A percentile compares a stretch with the other conserved stretches of the same genome.
These are phyloP conservation scores for Clarireedia paspali DNA, from an alignment of 2,329 filamentous ascomycete species.

Conservation along the genomic window DNA sequence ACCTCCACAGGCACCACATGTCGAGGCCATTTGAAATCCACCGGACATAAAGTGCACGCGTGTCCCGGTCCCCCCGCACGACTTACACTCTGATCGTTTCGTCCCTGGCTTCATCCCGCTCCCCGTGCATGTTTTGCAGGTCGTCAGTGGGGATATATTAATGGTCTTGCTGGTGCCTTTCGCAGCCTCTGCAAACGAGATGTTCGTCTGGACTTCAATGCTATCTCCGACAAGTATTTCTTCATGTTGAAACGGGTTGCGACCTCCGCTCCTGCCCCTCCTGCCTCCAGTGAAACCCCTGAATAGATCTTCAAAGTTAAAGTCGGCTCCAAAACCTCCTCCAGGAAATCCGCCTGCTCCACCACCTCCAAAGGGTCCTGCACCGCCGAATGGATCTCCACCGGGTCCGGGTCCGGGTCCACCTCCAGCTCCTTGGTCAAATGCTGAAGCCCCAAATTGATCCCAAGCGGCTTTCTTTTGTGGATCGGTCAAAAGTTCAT, in stretches of 20 bases:
- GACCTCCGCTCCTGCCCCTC: constrained; percentile 38
- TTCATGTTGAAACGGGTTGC: constrained; percentile 67
- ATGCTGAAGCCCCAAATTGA: constrained; percentile 80
- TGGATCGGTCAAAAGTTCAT: constrained; percentile 86
- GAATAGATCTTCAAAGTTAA: constrained; percentile 96
- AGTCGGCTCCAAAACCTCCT: constrained; percentile 66
- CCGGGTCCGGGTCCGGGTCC: constrained; percentile 49
- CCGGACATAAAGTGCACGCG: constrained; percentile 84
- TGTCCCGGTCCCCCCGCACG: constrained; percentile 80
- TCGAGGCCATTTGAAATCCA: constrained; percentile 93
- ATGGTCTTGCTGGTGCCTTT: constrained; percentile 89
- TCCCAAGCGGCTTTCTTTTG: constrained; percentile 92
- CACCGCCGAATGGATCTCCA: constrained; percentile 55
- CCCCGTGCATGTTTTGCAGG: constrained; percentile 77
- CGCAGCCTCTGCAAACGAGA: constrained; percentile 93
- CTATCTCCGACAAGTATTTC: constrained; percentile 85
- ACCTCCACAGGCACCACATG: constrained; percentile 75
- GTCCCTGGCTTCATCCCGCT: constrained; percentile 77
- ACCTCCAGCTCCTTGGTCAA: constrained; percentile 59
- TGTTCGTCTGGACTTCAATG: constrained; percentile 87
- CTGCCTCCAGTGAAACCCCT: constrained; percentile 59
- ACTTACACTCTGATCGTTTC: constrained; percentile 63
- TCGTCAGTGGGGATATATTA: constrained; percentile 69
- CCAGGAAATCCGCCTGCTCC: constrained; percentile 44
- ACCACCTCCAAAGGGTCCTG: constrained; percentile 49